Conservation (phyloP, 1,284 basidiomycete species). For the Trametes hirsuta region DNA sequence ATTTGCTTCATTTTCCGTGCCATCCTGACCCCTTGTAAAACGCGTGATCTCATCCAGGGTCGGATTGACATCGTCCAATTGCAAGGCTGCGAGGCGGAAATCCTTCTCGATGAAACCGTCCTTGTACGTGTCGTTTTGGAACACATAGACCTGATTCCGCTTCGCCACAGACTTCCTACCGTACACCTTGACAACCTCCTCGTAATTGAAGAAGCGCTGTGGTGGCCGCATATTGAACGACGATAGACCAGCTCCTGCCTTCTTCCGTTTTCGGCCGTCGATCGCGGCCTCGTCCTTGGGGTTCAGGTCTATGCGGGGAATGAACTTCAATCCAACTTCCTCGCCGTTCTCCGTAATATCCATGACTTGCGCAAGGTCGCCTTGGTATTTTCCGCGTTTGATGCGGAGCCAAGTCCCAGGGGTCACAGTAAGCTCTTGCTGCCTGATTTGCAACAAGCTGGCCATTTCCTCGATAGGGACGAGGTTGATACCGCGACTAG, state of each 20-base stretch:
- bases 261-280: constrained; percentile 75
- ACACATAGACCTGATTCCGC: constrained; percentile 77
- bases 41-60: constrained; percentile 95
- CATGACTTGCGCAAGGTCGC: constrained; percentile 95
- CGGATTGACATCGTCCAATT: constrained; percentile 91
- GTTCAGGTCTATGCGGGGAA: constrained; percentile 96
- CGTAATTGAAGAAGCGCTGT: constrained; percentile 92
- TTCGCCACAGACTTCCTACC: constrained; percentile 77
- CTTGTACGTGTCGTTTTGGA: constrained; percentile 92
- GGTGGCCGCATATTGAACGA: constrained; percentile 74
- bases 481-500: constrained; percentile 78
- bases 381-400: constrained; percentile 91
- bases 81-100: constrained; percentile 81
- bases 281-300: constrained; percentile 77
- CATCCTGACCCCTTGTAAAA: constrained; percentile 78
- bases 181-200: constrained; percentile 90
- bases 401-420: constrained; percentile 96
- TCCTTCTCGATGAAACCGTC: constrained; percentile 98
- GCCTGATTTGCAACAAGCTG: constrained; percentile 93
- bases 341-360: constrained; percentile 95
- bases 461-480: constrained; percentile 99
- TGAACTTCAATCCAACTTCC: constrained; percentile 91
- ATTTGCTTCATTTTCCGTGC: constrained; percentile 58
- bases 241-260: constrained; percentile 50
- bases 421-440: constrained; percentile 85